Conservation (phyloP, 2,329 filamentous ascomycete species). For the Akanthomyces muscarius region DNA sequence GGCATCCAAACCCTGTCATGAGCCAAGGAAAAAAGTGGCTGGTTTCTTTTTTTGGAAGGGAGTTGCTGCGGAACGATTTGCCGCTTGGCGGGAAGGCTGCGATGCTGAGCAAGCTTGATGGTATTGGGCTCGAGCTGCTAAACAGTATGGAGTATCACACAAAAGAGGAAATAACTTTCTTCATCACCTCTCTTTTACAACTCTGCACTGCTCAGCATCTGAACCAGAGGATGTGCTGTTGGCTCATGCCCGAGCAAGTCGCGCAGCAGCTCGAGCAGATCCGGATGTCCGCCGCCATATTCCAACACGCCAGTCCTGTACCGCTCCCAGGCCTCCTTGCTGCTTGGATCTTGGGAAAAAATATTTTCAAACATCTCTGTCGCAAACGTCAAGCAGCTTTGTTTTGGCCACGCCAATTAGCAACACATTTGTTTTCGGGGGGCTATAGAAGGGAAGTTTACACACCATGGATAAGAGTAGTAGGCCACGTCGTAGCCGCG, state of each 20-base stretch:
- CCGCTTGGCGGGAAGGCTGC: too few species aligned
- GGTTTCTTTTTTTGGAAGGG: too few species aligned
- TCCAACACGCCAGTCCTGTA: conserved; percentile 10
- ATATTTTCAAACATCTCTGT: conserved; percentile 2
- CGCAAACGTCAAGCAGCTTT: neutral
- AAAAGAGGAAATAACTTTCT: too few species aligned
- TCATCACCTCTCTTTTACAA: neutral
- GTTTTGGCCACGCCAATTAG: neutral
- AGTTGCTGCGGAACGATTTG: too few species aligned
- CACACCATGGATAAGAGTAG: conserved; percentile 17
- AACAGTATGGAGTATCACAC: too few species aligned
- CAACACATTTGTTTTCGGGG: neutral
- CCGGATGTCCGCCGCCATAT: neutral
- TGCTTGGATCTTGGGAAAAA: conserved; percentile 9
- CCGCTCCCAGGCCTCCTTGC: neutral
- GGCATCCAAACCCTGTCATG: too few species aligned
- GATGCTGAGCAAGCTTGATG: too few species aligned
- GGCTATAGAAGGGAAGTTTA: neutral
- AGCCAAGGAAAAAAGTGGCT: too few species aligned
- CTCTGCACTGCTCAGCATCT: neutral
- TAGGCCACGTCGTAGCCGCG: conserved; percentile 16
- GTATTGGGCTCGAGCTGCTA: too few species aligned
- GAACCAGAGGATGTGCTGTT: neutral
- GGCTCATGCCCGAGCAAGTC: conserved; percentile 7
- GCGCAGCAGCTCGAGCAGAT: conserved; percentile 5